phyloP scores from a whole-genome alignment of 345 rosid genomes.

The Geranium brycei region DNA sequence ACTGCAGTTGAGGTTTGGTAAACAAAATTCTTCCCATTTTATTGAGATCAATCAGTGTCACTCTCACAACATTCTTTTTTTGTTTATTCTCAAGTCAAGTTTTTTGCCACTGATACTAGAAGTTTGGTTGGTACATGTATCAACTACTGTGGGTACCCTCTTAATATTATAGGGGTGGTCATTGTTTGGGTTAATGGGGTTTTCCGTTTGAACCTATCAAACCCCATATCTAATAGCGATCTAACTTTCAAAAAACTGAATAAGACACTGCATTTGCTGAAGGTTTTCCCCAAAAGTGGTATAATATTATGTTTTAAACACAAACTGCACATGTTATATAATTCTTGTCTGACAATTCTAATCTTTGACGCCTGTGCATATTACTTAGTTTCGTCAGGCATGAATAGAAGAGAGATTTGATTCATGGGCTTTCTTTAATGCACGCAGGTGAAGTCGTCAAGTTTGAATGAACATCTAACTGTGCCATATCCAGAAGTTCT shows the following conservation, averaged over 20 bases:
- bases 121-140: background rate
- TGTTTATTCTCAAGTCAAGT: no score
- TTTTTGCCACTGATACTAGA: background rate
- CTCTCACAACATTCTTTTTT: background rate
- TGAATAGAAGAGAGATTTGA: background rate
- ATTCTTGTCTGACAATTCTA: background rate
- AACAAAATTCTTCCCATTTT: background rate
- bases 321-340: background rate
- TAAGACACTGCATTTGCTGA: background rate
- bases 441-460: constrained; percentile 33
- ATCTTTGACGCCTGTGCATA: background rate
- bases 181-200: background rate
- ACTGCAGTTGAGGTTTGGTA: constrained; percentile 35
- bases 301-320: no score
- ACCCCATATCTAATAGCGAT: background rate
- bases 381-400: background rate
- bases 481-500: constrained; percentile 46
- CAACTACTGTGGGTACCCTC: background rate
- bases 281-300: no score
- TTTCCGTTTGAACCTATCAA: background rate
- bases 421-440: constrained; percentile 7
- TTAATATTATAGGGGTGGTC: background rate
- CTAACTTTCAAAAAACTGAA: background rate
- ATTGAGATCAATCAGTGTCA: background rate
- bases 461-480: constrained; percentile 21